These are phyloP conservation scores for Alloteropsis semialata DNA, from an alignment of 176 grass and related monocot species.

Conservation along the genomic window DNA sequence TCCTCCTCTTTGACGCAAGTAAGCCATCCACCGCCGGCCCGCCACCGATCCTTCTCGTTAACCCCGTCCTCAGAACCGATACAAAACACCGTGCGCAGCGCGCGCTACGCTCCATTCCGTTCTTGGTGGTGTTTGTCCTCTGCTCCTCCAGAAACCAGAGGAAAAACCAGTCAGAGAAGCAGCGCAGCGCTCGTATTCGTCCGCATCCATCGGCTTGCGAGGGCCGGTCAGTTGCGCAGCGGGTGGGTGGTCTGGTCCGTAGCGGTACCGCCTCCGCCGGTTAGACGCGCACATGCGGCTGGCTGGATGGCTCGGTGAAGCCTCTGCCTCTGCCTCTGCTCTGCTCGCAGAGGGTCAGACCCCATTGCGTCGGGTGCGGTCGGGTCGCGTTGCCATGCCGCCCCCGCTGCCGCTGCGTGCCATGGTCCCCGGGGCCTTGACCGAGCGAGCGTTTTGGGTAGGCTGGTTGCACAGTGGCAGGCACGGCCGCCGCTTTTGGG, in stretches of 20 bases:
- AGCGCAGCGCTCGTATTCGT: background rate
- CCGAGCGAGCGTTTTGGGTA: background rate
- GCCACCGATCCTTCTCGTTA: background rate
- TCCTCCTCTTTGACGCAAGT: constrained; percentile 95
- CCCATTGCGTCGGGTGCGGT: background rate
- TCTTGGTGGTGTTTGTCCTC: constrained; percentile 3
- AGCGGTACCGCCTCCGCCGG: background rate
- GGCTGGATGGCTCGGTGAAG: constrained; percentile 23
- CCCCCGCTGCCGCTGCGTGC: background rate
- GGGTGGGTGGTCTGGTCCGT: background rate
- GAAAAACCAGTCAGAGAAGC: background rate
- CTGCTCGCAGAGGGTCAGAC: background rate
- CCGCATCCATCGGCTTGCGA: constrained; percentile 5
- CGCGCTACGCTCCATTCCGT: constrained; percentile 12
- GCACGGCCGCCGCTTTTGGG: constrained; percentile 16
- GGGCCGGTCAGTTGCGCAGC: background rate
- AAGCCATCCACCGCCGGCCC: constrained; percentile 42
- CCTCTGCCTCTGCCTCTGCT: background rate
- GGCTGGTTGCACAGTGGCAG: background rate
- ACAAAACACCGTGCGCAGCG: background rate
- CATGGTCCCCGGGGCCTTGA: constrained; percentile 28
- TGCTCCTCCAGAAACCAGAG: background rate
- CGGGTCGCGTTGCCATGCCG: constrained; percentile 1
- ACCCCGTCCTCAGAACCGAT: background rate
- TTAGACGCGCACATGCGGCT: constrained; percentile 40